A percentile compares a stretch with the other conserved stretches of the same genome.
These are phyloP conservation scores for Clarireedia monteithiana DNA, from an alignment of 2,329 filamentous ascomycete species.

Conservation along the genomic window DNA sequence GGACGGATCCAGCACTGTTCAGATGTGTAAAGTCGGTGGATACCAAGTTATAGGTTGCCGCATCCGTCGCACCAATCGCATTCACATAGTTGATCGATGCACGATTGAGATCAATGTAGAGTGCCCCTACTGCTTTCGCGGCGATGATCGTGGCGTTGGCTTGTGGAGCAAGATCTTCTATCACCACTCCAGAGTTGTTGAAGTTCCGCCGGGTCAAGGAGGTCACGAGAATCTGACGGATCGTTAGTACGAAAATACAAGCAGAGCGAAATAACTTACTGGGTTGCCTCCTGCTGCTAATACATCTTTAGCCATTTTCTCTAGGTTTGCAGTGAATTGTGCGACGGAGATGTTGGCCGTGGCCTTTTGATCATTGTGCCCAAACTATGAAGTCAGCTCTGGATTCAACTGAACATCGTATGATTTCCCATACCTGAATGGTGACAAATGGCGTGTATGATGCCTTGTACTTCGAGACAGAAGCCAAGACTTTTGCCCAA, in stretches of 20 bases:
- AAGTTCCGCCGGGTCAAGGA: constrained; percentile 39
- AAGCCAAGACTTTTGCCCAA: constrained; percentile 36
- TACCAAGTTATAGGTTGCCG: constrained; percentile 35
- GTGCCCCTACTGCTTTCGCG: constrained; percentile 28
- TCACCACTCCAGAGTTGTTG: constrained; percentile 31
- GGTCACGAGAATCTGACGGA: constrained; percentile 35
- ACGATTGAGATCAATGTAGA: constrained; percentile 38
- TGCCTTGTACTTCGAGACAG: constrained; percentile 29
- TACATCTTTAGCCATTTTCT: constrained; percentile 28
- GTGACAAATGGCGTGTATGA: constrained; percentile 39
- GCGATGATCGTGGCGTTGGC: constrained; percentile 34
- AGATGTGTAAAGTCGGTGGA: constrained; percentile 42
- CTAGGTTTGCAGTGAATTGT: constrained; percentile 37
- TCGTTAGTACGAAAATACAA: not conserved
- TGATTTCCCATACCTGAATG: constrained; percentile 33
- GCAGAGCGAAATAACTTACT: not conserved
- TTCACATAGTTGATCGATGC: constrained; percentile 38
- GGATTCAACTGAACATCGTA: not conserved
- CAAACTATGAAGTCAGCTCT: constrained; percentile 31
- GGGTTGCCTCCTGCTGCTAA: constrained; percentile 27
- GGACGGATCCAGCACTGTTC: constrained; percentile 35
- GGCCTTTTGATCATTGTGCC: constrained; percentile 45
- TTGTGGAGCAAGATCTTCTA: constrained; percentile 35
- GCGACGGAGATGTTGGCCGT: constrained; percentile 33
- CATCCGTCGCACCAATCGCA: constrained; percentile 35